Conservation (phyloP, 2,329 filamentous ascomycete genomes). For the Ceratocystis destructans region DNA sequence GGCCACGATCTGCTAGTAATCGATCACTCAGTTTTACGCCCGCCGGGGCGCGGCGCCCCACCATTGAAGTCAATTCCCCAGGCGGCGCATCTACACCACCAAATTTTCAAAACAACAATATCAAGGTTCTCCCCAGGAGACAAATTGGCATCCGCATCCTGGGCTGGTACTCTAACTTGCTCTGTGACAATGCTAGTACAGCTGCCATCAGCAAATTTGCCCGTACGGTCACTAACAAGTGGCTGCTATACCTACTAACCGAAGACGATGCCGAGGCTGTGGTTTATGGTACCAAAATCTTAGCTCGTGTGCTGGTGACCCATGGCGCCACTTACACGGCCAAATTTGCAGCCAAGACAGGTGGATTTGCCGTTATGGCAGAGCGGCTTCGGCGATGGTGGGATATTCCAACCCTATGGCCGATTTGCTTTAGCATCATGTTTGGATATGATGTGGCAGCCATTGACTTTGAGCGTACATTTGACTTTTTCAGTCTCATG, state of each 20-base stretch:
- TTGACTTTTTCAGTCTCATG: slow-evolving; percentile 61
- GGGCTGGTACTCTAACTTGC: slow-evolving; percentile 59
- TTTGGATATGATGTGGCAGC: slow-evolving; percentile 71
- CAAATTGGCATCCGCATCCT: slow-evolving; percentile 64
- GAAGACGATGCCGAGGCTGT: slow-evolving; percentile 77
- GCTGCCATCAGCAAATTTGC: slow-evolving; percentile 74
- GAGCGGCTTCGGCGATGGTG: slow-evolving; percentile 75
- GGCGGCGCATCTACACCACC: background rate
- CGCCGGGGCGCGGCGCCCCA: slow-evolving; percentile 3
- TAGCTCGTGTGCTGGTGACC: slow-evolving; percentile 68
- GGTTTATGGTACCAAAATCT: slow-evolving; percentile 64
- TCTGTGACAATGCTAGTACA: slow-evolving; percentile 59
- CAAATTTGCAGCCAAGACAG: slow-evolving; percentile 72
- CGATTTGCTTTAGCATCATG: slow-evolving; percentile 72
- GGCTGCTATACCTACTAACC: slow-evolving; percentile 80
- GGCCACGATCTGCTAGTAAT: slow-evolving; percentile 10
- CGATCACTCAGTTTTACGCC: slow-evolving; percentile 28
- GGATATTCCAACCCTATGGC: slow-evolving; percentile 74
- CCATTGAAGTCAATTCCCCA: slow-evolving; percentile 14
- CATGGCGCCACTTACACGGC: slow-evolving; percentile 70
- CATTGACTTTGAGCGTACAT: slow-evolving; percentile 56
- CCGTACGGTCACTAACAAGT: slow-evolving; percentile 91
- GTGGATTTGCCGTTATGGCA: slow-evolving; percentile 77
- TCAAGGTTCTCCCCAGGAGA: slow-evolving; percentile 8
- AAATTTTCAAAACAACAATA: background rate